Conservation (phyloP, 257 asterid genomes). For the Primulina eburnea region DNA sequence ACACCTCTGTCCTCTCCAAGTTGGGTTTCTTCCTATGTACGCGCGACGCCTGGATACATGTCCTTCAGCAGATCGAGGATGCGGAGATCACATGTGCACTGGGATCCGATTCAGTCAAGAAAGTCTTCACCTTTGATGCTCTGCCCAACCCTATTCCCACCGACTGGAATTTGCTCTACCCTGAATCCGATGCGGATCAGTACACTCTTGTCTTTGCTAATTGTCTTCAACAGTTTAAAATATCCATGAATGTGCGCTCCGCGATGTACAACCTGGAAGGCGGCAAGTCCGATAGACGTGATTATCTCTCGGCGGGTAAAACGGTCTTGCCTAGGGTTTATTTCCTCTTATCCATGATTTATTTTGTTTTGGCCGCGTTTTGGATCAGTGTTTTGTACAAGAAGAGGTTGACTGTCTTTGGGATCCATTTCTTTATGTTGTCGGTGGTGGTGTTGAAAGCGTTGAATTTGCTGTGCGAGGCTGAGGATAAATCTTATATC, state of each 20-base stretch:
- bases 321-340: constrained; percentile 67
- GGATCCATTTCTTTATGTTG: constrained; percentile 78
- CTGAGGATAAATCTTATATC: constrained; percentile 74
- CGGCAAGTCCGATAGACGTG: constrained; percentile 49
- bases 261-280: constrained; percentile 68
- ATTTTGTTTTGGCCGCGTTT: constrained; percentile 41
- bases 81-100: constrained; percentile 64
- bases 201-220: constrained; percentile 75
- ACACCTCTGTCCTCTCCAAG: constrained; percentile 42
- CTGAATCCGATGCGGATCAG: constrained; percentile 63
- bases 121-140: constrained; percentile 50
- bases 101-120: constrained; percentile 44
- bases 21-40: constrained; percentile 83
- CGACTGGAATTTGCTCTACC: constrained; percentile 31
- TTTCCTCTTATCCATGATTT: constrained; percentile 50
- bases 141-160: constrained; percentile 34
- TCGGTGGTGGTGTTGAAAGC: constrained; percentile 67
- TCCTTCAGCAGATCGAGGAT: constrained; percentile 71
- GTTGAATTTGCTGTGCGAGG: constrained; percentile 62
- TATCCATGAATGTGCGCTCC: constrained; percentile 67
- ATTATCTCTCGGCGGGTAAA: constrained; percentile 76
- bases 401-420: constrained; percentile 50
- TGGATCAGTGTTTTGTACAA: constrained; percentile 61
- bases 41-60: constrained; percentile 65
- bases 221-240: constrained; percentile 50